Evolutionary conservation across 2,329 filamentous ascomycete species (phyloP).

Genomic region (Ophiobolus disseminans): DNA sequence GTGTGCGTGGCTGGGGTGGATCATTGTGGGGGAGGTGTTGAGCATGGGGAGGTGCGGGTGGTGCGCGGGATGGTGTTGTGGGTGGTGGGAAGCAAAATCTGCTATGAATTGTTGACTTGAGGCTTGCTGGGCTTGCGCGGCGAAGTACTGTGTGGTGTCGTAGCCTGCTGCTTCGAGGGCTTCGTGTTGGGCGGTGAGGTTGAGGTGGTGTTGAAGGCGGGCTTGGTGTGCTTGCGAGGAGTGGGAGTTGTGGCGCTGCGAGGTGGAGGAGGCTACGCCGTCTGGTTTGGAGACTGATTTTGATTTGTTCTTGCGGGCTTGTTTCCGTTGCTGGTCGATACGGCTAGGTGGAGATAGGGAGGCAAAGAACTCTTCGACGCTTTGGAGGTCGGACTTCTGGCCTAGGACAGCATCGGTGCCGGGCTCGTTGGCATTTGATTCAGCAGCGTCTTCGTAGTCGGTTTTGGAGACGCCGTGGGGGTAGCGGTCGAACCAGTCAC

Average conservation of each 20-base stretch:
- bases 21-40: constrained; percentile 38
- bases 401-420: constrained; percentile 88
- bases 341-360: constrained; percentile 71
- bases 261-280: constrained; percentile 28
- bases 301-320: constrained; percentile 54
- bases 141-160: constrained; percentile 39
- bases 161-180: constrained; percentile 34
- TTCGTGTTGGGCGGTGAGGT: constrained; percentile 41
- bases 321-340: constrained; percentile 57
- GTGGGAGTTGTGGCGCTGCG: constrained; percentile 28
- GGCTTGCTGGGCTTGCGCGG: constrained; percentile 24
- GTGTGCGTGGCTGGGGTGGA: constrained; percentile 39
- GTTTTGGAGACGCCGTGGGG: constrained; percentile 87
- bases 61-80: constrained; percentile 48
- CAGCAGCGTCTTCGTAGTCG: constrained; percentile 80
- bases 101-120: constrained; percentile 46
- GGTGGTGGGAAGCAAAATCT: constrained; percentile 57
- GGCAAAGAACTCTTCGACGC: constrained; percentile 92
- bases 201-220: constrained; percentile 39
- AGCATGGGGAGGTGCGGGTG: constrained; percentile 49
- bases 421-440: constrained; percentile 72
- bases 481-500: constrained; percentile 96
- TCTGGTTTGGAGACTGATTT: constrained; percentile 43
- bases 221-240: constrained; percentile 31
- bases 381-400: constrained; percentile 88